Base-by-base conservation (phyloP, 352 stramenopile genomes). In the Phytophthora litchii region DNA sequence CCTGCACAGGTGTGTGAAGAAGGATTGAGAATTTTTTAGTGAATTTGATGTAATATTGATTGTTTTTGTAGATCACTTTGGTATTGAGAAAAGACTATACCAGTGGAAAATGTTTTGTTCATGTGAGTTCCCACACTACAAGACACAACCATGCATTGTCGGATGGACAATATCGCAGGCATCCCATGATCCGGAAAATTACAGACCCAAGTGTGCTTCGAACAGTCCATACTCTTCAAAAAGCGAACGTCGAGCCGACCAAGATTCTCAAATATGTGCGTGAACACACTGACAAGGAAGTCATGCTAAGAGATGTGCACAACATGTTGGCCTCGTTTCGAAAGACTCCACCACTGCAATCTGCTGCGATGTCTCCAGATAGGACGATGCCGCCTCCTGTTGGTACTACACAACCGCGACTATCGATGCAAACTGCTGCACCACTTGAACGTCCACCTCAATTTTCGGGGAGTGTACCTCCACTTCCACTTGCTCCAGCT, bases 261-360 rank as follows among this genome's bases (percentile, higher is more conserved):
- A 72, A 66, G 44, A 72, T 72, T 20, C 40, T 72, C n/a, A 31
- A 64, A 46, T 72, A 67, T 31, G 55, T 72, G n/a, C 50, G 57
- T 6, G 63, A 72, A 6, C 53, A 67, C 16, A 72, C 63, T 0
- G 63, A 67, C 57, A 72, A 72, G 40, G 43, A 64, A 1, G 17
- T 72, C 12, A 44, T 17, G 25, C 17, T 64, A 20, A 53, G 37
- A 51, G 63, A 71, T 38, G 57, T 71, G 3, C 63, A 72, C 46
- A 72, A 72, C 43, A 37, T 72, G 51, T 14, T 72, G 37, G 63
- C 63, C 2, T 46, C 44, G 25, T 17, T 67, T 12, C 43, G 63
- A 11, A 72, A 63, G 41, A 63, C 21, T 9, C 35, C 41, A 10
- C 41, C 54, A 11, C 29, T 27, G 19, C 3, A 25, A 12, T 3